phyloP scores from a whole-genome alignment of 768 basidiomycete genomes.

The Russula emetica region DNA sequence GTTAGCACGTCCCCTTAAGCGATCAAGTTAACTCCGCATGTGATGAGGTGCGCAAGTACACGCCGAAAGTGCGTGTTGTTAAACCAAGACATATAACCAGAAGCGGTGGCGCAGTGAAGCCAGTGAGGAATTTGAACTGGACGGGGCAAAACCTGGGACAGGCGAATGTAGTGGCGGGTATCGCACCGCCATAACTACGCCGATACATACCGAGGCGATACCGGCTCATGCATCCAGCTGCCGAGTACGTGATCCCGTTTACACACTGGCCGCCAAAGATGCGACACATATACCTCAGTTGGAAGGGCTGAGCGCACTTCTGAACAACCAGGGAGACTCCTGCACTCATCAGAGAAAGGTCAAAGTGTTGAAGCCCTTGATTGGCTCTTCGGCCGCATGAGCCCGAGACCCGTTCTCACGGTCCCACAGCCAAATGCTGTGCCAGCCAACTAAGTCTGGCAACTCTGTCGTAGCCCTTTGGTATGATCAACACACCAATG shows the following conservation, averaged over 20 bases:
- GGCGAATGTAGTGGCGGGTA: background rate
- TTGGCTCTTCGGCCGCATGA: background rate
- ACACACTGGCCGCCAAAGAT: background rate
- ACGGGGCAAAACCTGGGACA: background rate
- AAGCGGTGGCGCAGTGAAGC: background rate
- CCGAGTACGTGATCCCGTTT: background rate
- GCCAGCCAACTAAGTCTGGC: too few species aligned
- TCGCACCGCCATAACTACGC: background rate
- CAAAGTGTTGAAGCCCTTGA: background rate
- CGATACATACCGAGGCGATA: too few species aligned
- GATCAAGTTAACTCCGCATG: slow-evolving; percentile 15
- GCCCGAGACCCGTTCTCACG: background rate
- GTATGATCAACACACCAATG: background rate
- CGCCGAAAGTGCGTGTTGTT: slow-evolving; percentile 14
- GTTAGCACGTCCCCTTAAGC: slow-evolving; percentile 4
- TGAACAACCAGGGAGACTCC: background rate
- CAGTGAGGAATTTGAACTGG: background rate
- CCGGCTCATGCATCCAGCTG: background rate
- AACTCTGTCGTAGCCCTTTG: background rate
- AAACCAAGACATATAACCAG: background rate
- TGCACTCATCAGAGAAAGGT: too few species aligned
- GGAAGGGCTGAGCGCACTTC: background rate
- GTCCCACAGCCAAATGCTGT: background rate
- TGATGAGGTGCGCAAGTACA: slow-evolving; percentile 8
- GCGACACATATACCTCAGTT: background rate